Evolutionary conservation across 352 stramenopile genomes (phyloP).

Genomic region (Phytophthora boehmeriae): DNA sequence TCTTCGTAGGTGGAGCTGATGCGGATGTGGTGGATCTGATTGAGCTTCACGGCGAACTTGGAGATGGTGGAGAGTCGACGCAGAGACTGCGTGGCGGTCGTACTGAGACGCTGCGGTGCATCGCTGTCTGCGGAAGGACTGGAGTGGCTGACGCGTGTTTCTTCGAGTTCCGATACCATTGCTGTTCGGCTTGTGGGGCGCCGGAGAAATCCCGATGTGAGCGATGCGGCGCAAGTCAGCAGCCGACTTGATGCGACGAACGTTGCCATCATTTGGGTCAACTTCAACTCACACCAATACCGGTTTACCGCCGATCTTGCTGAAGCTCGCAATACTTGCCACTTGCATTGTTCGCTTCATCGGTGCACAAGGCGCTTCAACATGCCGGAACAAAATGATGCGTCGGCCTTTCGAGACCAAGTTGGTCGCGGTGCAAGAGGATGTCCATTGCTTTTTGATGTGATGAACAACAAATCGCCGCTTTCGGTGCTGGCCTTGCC

Average conservation of each 20-base stretch:
- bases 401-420: not conserved
- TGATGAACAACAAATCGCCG: slow-evolving; percentile 20
- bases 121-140: slow-evolving; percentile 21
- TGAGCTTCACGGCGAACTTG: slow-evolving; percentile 56
- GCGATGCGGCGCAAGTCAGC: too few relatives aligned
- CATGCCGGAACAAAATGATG: slow-evolving; percentile 3
- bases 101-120: slow-evolving; percentile 1
- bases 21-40: slow-evolving; percentile 60
- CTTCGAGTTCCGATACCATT: too few relatives aligned
- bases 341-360: too few relatives aligned
- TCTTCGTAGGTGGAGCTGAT: slow-evolving; percentile 45
- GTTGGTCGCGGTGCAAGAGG: slow-evolving; percentile 16
- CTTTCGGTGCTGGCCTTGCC: slow-evolving; percentile 2
- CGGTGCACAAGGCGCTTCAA: slow-evolving; percentile 2
- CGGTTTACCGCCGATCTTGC: too few relatives aligned
- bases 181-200: too few relatives aligned
- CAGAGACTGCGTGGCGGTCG: slow-evolving; percentile 21
- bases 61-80: slow-evolving; percentile 52
- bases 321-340: too few relatives aligned
- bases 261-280: too few relatives aligned
- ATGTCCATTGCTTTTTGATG: slow-evolving; percentile 18
- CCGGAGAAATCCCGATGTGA: too few relatives aligned
- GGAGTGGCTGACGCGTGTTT: slow-evolving; percentile 19
- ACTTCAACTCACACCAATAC: too few relatives aligned
- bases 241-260: too few relatives aligned